phyloP scores from a whole-genome alignment of 768 basidiomycete species.

The Boletus rufocinnamomeus region DNA sequence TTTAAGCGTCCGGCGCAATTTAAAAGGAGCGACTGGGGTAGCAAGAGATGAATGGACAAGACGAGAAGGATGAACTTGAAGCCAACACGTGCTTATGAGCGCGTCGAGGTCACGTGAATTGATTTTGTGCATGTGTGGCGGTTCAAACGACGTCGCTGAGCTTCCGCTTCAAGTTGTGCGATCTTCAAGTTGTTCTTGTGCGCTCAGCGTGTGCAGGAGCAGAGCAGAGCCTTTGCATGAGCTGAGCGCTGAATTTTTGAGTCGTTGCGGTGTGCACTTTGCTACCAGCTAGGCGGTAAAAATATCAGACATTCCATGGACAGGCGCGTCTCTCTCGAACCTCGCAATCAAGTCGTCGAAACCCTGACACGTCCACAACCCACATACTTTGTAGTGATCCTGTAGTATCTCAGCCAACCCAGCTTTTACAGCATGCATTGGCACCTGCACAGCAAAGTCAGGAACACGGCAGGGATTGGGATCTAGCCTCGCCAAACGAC shows the following conservation, averaged over 20 bases:
- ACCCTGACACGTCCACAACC: slow-evolving; percentile 13
- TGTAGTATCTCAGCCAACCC: slow-evolving; percentile 55
- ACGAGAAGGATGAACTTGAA: slow-evolving; percentile 16
- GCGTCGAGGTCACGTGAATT: slow-evolving; percentile 34
- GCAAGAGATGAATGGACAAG: slow-evolving; percentile 6
- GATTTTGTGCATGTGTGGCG: slow-evolving; percentile 24
- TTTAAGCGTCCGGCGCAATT: slow-evolving; percentile 30
- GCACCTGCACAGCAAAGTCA: slow-evolving; percentile 23
- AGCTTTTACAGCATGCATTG: slow-evolving; percentile 51
- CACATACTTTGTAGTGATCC: slow-evolving; percentile 39
- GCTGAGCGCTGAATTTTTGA: slow-evolving; percentile 7
- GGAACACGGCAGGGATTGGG: slow-evolving; percentile 14
- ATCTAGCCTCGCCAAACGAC: slow-evolving; percentile 19
- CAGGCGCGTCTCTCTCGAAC: slow-evolving; percentile 38
- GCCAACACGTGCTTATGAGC: slow-evolving; percentile 25
- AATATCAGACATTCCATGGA: slow-evolving; percentile 34
- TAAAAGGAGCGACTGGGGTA: slow-evolving; percentile 28
- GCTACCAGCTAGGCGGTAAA: neutral
- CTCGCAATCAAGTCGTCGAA: slow-evolving; percentile 5
- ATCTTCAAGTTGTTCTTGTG: neutral
- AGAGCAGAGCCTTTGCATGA: slow-evolving; percentile 4
- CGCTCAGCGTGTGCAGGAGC: neutral
- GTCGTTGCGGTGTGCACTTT: slow-evolving; percentile 1
- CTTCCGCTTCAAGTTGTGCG: neutral
- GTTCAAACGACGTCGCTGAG: neutral